These are phyloP conservation scores for Cadophora luteo-olivacea DNA, from an alignment of 2,329 filamentous ascomycete genomes.

Conservation along the genomic window DNA sequence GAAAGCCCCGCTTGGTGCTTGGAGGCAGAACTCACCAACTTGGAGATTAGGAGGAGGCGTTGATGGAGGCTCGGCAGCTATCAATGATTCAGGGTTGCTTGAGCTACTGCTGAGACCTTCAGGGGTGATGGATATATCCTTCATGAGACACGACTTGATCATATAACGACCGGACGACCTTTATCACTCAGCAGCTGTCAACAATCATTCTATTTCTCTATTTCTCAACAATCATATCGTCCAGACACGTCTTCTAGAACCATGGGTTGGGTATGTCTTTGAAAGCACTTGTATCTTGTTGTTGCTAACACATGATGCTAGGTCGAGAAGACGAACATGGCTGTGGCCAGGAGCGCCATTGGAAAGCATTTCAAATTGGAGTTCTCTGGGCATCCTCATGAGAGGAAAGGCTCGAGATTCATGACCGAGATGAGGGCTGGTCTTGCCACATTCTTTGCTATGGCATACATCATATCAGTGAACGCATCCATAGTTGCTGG, in stretches of 20 bases:
- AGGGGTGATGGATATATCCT: slow-evolving; percentile 21
- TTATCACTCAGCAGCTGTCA: not conserved
- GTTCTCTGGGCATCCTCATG: slow-evolving; percentile 72
- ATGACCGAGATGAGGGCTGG: slow-evolving; percentile 86
- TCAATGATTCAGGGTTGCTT: slow-evolving; percentile 9
- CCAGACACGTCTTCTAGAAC: slow-evolving; percentile 26
- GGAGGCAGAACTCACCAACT: not conserved
- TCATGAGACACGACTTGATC: slow-evolving; percentile 23
- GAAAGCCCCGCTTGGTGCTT: slow-evolving; percentile 21
- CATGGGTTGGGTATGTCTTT: slow-evolving; percentile 43
- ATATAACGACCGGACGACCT: slow-evolving; percentile 24
- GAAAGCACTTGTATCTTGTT: not conserved
- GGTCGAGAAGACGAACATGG: slow-evolving; percentile 44
- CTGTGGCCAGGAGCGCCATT: slow-evolving; percentile 68
- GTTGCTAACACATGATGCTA: slow-evolving; percentile 25
- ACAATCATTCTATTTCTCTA: slow-evolving; percentile 15
- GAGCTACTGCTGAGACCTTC: slow-evolving; percentile 10
- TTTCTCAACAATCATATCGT: slow-evolving; percentile 25
- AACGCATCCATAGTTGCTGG: slow-evolving; percentile 54
- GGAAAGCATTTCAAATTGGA: slow-evolving; percentile 82
- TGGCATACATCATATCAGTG: slow-evolving; percentile 78
- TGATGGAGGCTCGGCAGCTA: slow-evolving; percentile 3
- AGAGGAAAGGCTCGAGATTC: slow-evolving; percentile 70
- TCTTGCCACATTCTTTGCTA: slow-evolving; percentile 73
- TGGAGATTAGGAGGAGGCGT: slow-evolving; percentile 8